Evolutionary conservation across 441 rosid species (phyloP).

Genomic region (Erodium trifolium): DNA sequence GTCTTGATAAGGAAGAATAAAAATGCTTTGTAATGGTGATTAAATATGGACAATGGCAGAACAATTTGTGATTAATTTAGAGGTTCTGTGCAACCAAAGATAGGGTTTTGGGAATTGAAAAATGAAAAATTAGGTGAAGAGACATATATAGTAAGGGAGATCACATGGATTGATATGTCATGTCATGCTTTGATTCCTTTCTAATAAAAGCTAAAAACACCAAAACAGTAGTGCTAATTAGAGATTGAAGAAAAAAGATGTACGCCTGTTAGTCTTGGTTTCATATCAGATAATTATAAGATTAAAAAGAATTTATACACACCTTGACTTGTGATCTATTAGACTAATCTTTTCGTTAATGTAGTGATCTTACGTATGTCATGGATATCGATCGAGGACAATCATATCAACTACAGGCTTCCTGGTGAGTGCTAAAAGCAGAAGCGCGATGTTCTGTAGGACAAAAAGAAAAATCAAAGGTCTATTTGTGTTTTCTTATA

Average conservation of each 20-base stretch:
- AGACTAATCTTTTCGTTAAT: no score
- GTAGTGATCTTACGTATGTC: no score
- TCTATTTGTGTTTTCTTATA: neutral
- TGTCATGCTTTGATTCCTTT: neutral
- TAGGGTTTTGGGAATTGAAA: constrained; percentile 19
- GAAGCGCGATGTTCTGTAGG: neutral
- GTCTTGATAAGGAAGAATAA: constrained; percentile 13
- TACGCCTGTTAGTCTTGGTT: no score
- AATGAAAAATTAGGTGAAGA: constrained; percentile 4
- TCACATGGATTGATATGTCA: constrained; percentile 35
- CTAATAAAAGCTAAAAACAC: no score
- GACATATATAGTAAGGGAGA: constrained; percentile 20
- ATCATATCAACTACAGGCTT: constrained; percentile 38
- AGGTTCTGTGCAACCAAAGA: neutral
- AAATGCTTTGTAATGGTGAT: neutral
- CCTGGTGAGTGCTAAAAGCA: constrained; percentile 51
- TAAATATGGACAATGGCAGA: neutral
- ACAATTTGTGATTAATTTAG: neutral
- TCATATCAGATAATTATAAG: no score
- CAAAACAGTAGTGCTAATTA: no score
- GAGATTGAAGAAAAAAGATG: no score
- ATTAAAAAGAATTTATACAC: no score
- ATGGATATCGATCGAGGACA: no score
- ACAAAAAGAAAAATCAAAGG: neutral
- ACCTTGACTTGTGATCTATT: no score